A percentile compares a stretch with the other conserved stretches of the same genome.
Evolutionary conservation across 2,329 filamentous ascomycete species (phyloP).

Genomic region (Dactylellina leptospora): DNA sequence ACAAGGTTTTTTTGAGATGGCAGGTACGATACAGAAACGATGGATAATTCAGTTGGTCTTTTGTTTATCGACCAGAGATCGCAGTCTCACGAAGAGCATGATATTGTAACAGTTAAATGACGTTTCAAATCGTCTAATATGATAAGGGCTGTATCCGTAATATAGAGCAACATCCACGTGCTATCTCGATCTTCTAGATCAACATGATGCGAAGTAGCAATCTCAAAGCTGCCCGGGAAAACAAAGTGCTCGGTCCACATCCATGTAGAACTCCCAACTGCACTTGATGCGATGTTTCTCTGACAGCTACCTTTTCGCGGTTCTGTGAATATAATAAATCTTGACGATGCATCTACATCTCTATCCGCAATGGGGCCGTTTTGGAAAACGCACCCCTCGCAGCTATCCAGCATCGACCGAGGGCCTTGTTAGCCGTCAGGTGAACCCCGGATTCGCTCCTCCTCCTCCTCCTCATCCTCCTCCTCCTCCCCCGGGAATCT

Average conservation of each 20-base stretch:
- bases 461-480: background rate
- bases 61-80: background rate
- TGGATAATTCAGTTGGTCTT: background rate
- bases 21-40: background rate
- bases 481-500: slow-evolving; percentile 1
- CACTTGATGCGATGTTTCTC: too few species aligned
- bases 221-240: too few species aligned
- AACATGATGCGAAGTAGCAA: background rate
- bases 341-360: slow-evolving; percentile 1
- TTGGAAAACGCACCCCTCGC: background rate
- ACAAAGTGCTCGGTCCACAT: background rate
- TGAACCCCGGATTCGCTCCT: background rate
- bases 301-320: too few species aligned
- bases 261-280: too few species aligned
- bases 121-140: too few species aligned
- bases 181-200: background rate
- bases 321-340: too few species aligned
- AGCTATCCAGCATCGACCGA: background rate
- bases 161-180: too few species aligned
- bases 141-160: too few species aligned
- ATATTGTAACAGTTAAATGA: background rate
- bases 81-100: background rate
- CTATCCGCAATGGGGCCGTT: background rate
- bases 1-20: background rate
- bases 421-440: background rate